phyloP scores from a whole-genome alignment of 345 rosid species.

The Sonneratia alba region DNA sequence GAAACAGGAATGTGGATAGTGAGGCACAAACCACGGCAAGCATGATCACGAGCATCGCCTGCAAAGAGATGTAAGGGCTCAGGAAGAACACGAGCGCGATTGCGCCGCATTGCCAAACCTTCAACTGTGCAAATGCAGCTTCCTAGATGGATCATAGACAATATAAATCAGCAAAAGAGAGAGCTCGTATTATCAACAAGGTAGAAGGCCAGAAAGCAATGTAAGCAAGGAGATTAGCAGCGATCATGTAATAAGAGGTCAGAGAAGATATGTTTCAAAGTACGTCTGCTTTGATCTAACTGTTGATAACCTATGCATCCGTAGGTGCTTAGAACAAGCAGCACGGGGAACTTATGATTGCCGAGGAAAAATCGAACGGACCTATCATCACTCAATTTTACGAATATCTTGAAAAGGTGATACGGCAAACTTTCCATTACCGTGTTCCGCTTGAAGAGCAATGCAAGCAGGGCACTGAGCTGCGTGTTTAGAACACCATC shows the following conservation, averaged over 20 bases:
- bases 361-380: no score
- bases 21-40: slow-evolving; percentile 35
- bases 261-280: no score
- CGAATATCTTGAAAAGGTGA: background rate
- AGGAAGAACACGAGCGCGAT: slow-evolving; percentile 76
- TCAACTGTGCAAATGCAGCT: slow-evolving; percentile 92
- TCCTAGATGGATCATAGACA: slow-evolving; percentile 34
- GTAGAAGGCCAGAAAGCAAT: background rate
- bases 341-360: no score
- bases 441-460: slow-evolving; percentile 76
- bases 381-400: no score
- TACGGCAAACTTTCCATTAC: slow-evolving; percentile 18
- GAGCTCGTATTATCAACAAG: background rate
- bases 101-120: slow-evolving; percentile 86
- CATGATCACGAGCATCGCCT: slow-evolving; percentile 54
- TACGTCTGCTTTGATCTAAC: no score
- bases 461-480: slow-evolving; percentile 70
- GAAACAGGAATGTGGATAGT: slow-evolving; percentile 34
- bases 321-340: no score
- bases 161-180: background rate
- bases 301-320: no score
- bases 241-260: no score
- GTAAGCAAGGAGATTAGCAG: background rate
- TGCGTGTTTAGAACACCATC: slow-evolving; percentile 84
- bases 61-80: slow-evolving; percentile 53